Conservation (phyloP, 2,329 filamentous ascomycete species). For the Chrysosporium keratinophilum region DNA sequence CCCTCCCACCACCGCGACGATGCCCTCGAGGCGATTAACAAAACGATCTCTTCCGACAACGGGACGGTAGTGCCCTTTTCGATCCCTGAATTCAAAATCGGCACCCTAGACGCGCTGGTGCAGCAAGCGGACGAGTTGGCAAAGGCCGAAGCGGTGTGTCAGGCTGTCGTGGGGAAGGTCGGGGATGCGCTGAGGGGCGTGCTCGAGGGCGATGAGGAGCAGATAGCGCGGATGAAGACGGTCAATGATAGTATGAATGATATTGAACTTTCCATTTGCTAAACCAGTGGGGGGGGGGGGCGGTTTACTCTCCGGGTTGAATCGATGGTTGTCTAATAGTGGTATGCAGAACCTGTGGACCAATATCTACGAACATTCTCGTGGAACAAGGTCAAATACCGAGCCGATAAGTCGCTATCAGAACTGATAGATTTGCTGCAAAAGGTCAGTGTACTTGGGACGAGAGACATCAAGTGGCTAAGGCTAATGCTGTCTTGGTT, state of each 20-base stretch:
- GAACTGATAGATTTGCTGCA: constrained; percentile 81
- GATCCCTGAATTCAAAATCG: constrained; percentile 94
- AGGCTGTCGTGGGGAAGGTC: constrained; percentile 77
- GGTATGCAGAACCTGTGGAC: constrained; percentile 71
- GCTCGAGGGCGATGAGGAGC: constrained; percentile 72
- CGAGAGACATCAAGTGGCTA: background rate
- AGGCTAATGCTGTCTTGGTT: constrained; percentile 5
- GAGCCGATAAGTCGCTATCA: constrained; percentile 76
- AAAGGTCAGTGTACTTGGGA: constrained; percentile 50
- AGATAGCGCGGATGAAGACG: constrained; percentile 75
- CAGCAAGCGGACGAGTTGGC: constrained; percentile 91
- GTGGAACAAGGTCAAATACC: constrained; percentile 98
- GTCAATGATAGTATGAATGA: constrained; percentile 74
- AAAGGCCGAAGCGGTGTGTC: constrained; percentile 73
- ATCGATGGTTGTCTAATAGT: constrained; percentile 5
- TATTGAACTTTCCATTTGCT: background rate
- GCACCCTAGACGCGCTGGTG: constrained; percentile 85
- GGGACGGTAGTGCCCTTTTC: constrained; percentile 66
- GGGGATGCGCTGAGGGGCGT: constrained; percentile 73
- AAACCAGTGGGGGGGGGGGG: background rate
- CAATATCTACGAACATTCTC: constrained; percentile 80
- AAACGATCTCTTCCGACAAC: constrained; percentile 62
- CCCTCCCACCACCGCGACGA: constrained; percentile 70
- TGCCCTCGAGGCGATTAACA: constrained; percentile 63
- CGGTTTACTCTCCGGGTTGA: background rate